Evolutionary conservation across 164 flowering plant genomes (phyloP).

Genomic region (Piper longum): DNA sequence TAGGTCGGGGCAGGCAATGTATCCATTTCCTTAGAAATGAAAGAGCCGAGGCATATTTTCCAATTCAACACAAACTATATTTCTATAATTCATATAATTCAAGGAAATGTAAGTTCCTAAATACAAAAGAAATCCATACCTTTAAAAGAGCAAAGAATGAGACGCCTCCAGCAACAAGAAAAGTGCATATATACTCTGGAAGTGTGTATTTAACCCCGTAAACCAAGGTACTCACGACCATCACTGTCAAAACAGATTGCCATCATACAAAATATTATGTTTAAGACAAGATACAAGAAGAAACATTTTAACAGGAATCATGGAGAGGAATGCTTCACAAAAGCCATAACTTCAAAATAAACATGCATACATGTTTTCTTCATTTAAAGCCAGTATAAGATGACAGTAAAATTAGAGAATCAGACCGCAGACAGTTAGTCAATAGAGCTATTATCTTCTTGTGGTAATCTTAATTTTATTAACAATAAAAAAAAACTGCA

Average conservation of each 20-base stretch:
- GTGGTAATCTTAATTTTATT: too few species aligned
- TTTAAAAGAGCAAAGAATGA: slow-evolving; percentile 81
- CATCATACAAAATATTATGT: too few species aligned
- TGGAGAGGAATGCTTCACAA: not conserved
- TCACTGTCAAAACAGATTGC: slow-evolving; percentile 38
- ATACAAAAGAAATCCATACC: slow-evolving; percentile 24
- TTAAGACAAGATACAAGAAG: too few species aligned
- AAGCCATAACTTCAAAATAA: not conserved
- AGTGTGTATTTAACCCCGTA: slow-evolving; percentile 77
- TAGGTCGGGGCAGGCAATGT: too few species aligned
- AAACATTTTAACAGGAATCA: not conserved
- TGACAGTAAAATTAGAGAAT: not conserved
- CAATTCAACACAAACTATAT: not conserved
- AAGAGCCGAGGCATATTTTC: too few species aligned
- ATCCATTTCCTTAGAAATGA: too few species aligned
- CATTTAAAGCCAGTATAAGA: not conserved
- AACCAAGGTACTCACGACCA: slow-evolving; percentile 87
- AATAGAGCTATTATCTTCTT: too few species aligned
- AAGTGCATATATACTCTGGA: slow-evolving; percentile 78
- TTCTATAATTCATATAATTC: not conserved
- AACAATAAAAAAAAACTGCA: too few species aligned
- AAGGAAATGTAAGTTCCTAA: not conserved
- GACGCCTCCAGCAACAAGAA: slow-evolving; percentile 99
- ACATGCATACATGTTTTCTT: too few species aligned
- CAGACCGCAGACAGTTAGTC: not conserved